A percentile compares a stretch with the other conserved stretches of the same genome.
These are phyloP conservation scores for Clonostachys sp. DNA, from an alignment of 2,329 filamentous ascomycete species.

Conservation along the genomic window DNA sequence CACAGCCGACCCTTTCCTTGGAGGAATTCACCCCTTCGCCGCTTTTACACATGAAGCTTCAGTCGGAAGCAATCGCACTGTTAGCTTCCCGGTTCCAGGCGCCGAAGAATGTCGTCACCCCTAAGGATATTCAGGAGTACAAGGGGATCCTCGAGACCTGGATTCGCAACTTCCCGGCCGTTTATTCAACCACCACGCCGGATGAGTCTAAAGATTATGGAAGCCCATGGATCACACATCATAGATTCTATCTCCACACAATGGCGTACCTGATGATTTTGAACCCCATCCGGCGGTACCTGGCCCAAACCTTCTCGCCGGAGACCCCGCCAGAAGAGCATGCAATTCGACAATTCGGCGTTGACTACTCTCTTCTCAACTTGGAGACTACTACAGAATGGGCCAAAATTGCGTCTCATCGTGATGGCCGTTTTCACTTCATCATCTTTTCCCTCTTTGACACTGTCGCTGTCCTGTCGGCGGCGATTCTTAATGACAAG, in stretches of 20 bases:
- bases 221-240: constrained; percentile 34
- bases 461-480: constrained; percentile 41
- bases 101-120: constrained; percentile 15
- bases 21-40: constrained; percentile 23
- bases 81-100: constrained; percentile 22
- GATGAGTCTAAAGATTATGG: constrained; percentile 31
- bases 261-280: constrained; percentile 39
- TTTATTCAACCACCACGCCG: constrained; percentile 29
- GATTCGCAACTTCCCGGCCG: constrained; percentile 31
- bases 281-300: constrained; percentile 38
- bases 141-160: constrained; percentile 30
- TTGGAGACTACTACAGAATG: constrained; percentile 31
- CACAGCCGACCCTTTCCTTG: constrained; percentile 22
- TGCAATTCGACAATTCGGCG: constrained; percentile 27
- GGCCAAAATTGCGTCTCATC: constrained; percentile 34
- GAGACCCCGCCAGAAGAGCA: constrained; percentile 20
- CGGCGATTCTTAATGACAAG: constrained; percentile 42
- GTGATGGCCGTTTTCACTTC: constrained; percentile 44
- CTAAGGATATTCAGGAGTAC: constrained; percentile 23
- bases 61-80: constrained; percentile 21
- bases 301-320: constrained; percentile 27
- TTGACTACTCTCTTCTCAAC: constrained; percentile 35
- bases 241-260: constrained; percentile 38
- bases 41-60: constrained; percentile 26
- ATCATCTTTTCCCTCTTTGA: constrained; percentile 48